A percentile compares a stretch with the other conserved stretches of the same genome.
Conservation (phyloP, 768 basidiomycete species). For the Auricularia auricula-judae region DNA sequence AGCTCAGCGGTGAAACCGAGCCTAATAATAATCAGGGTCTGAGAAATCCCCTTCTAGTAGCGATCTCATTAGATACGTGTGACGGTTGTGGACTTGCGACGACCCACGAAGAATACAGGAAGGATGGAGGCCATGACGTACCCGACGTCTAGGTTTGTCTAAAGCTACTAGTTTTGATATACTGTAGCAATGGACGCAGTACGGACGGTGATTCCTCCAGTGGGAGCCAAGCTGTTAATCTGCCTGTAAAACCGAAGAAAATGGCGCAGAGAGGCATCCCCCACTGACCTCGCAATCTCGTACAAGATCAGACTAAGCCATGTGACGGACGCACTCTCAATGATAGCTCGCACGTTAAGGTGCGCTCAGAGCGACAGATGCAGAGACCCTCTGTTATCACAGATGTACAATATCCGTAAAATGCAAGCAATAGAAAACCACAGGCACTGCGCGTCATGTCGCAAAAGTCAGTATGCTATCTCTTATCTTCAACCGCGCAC, state of each 20-base stretch:
- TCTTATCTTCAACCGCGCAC: slow-evolving; percentile 71
- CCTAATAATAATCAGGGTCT: too few species aligned
- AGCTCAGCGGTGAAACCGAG: too few species aligned
- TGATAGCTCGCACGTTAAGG: neutral
- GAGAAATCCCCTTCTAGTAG: too few species aligned
- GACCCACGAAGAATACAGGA: neutral
- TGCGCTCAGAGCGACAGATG: neutral
- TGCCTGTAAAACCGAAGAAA: too few species aligned
- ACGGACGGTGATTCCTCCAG: neutral
- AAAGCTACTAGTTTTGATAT: neutral
- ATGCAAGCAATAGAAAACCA: neutral
- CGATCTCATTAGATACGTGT: too few species aligned
- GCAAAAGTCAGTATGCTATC: slow-evolving; percentile 81
- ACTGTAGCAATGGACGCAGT: too few species aligned
- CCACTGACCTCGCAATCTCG: neutral
- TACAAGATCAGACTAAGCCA: neutral
- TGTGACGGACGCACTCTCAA: neutral
- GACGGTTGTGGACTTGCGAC: neutral
- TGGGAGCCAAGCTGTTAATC: neutral
- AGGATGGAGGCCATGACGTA: neutral
- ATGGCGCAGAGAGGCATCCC: too few species aligned
- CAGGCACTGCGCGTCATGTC: slow-evolving; percentile 30
- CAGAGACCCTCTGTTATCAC: too few species aligned
- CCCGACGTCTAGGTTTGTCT: neutral
- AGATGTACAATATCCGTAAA: neutral